Evolutionary conservation across 139 green algal species (phyloP).

Genomic region (Haematococcus lacustris): DNA sequence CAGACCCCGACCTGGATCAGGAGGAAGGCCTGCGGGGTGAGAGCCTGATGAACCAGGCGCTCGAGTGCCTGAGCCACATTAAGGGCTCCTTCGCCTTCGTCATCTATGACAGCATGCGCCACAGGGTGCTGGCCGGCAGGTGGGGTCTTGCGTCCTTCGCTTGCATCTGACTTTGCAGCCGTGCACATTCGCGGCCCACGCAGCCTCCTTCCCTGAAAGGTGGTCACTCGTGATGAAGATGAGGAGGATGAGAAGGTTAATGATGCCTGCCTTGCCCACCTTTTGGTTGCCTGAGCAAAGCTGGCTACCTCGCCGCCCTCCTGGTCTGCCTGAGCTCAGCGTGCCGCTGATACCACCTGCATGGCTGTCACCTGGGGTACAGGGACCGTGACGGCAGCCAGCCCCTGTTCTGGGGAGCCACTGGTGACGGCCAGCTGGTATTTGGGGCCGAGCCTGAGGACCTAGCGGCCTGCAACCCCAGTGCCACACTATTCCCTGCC

Average conservation of each 20-base stretch:
- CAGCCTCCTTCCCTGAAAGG: no score
- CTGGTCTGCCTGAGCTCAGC: no score
- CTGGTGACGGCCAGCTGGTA: constrained; percentile 45
- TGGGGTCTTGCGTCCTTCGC: no score
- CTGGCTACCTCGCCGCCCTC: no score
- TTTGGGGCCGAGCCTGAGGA: constrained; percentile 45
- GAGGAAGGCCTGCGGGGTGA: not conserved
- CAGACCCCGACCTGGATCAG: constrained; percentile 2
- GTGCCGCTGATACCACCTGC: no score
- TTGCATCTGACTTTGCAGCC: no score
- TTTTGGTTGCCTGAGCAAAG: no score
- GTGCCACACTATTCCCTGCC: constrained; percentile 56
- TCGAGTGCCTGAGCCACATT: constrained; percentile 45
- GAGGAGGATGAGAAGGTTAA: no score
- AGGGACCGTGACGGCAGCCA: constrained; percentile 10
- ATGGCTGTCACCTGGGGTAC: no score
- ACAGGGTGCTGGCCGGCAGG: constrained; percentile 52
- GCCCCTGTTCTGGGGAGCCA: constrained; percentile 64
- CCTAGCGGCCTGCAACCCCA: constrained; percentile 53
- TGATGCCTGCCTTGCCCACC: no score
- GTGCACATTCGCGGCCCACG: no score
- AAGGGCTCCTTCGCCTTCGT: constrained; percentile 60
- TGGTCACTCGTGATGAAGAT: no score
- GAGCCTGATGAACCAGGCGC: constrained; percentile 22
- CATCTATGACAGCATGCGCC: constrained; percentile 46